Evolutionary conservation across 768 basidiomycete species (phyloP), one percentile per base, ranked within the genome.

Genomic region (Myochromella boudieri): DNA sequence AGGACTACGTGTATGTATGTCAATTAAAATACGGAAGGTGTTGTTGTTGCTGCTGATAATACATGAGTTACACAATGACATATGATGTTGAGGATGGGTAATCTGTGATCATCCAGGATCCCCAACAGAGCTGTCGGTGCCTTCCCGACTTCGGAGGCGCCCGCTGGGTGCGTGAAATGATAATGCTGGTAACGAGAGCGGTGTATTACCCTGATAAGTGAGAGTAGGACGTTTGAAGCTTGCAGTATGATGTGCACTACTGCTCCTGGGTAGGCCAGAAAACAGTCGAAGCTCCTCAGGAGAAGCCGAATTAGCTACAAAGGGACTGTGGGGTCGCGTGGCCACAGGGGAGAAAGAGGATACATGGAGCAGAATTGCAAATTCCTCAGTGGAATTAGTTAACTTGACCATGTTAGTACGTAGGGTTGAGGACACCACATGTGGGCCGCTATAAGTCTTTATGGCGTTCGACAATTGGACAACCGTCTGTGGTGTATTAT

Each of bases 341-440:
- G 77, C 76, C 12, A 78, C 66, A 8, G 84, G 79, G 33, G 90
- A 80, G 54, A 89, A 82, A 0, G 87, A 90, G 6, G 92, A 91
- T 37, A 92, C 85, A 58, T 91, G 89, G 14, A 95, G 70, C 38
- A 95, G 72, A 54, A 91, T 89, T 39, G 89, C 84, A 57, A 93
- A 87, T 62, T 91, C 91, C 64, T 95, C 85, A 9, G 92, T 91
- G 10, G 85, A 79, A 56, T 89, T 87, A 17, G 86, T 89, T 46
- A 97, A 75, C 52, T 80, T 78, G 31, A 85, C 79, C 71, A 92
- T 83, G 58, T 84, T 82, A 44, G 71, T 77, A 49, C 88, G 80
- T 33, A 95, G 71, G 26, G 73, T 65, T 3, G 80, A 53, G n/a
- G 72, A 57, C 9, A 71, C 66, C 12, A 81, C 77, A 39, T 84